Evolutionary conservation across 371 early-diverging fungal genomes (phyloP), one percentile per base, ranked within the genome.

Genomic region (Mortierella sp.): DNA sequence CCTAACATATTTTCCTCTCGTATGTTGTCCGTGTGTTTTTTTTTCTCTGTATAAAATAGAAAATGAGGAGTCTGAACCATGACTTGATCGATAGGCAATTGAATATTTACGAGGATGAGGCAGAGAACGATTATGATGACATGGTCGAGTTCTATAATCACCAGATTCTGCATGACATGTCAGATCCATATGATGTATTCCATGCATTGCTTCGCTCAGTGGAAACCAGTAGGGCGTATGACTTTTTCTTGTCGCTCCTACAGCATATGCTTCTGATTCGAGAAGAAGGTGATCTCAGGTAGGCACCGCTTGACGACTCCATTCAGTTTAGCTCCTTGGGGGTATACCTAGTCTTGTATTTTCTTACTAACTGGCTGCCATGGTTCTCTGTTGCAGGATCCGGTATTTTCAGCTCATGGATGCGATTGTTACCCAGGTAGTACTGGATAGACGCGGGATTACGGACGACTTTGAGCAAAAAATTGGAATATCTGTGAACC

Each of bases 321-420:
- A 7, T n/a, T n/a, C 50, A 50, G 16, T 14, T 50, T 14, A 50
- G 5, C 14, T 50, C 21, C 5, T 50, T 50, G 5, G 50, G 5
- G 3, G 21, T 25, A 1, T 19, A 14, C 57, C 5, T 15, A 0
- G 30, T 14, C 29, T 11, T 57, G 57, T 5, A 16, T 12, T 7
- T 7, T 25, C n/a, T 4, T 57, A 30, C 30, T 30, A 4, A 57
- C 30, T 1, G n/a, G 14, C 14, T 26, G 9, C 9, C 5, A 5
- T 37, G 37, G 9, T 30, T 26, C 16, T 28, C 9, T 26, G 16
- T 16, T 57, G 7, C 37, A 57, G 83, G 81, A 89, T 79, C n/a
- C 84, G 89, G 12, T 93, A 93, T 69, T 90, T 89, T 67, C 94
- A 93, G 68, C 81, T 94, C 15, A 79, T 94, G 25, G 93, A 94